These are phyloP conservation scores for Lagenidium sp. DNA, from an alignment of 352 stramenopile genomes.

Conservation along the genomic window DNA sequence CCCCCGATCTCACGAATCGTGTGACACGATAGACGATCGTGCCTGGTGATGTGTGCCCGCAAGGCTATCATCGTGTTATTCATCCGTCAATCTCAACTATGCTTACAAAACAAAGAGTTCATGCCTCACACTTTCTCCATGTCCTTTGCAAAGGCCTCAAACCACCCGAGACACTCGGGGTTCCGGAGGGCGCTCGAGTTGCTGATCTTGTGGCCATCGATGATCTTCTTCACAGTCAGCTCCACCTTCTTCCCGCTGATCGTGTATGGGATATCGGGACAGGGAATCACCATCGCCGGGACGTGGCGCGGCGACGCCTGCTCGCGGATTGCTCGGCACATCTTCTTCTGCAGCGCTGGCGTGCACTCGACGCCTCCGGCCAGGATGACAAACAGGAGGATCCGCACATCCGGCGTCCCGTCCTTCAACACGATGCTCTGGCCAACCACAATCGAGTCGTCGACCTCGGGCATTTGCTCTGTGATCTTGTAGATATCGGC, in stretches of 20 bases:
- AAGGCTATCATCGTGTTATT: too few species aligned
- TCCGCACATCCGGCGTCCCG: constrained; percentile 59
- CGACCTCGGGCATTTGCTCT: constrained; percentile 51
- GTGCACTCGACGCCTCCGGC: constrained; percentile 25
- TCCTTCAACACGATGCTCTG: constrained; percentile 54
- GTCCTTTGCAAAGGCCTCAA: constrained; percentile 31
- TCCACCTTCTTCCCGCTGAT: constrained; percentile 80
- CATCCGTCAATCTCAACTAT: too few species aligned
- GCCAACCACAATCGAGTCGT: constrained; percentile 59
- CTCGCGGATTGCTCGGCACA: constrained; percentile 43
- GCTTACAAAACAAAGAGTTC: not conserved
- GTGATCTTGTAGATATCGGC: constrained; percentile 79
- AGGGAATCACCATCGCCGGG: constrained; percentile 43
- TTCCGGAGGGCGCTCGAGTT: constrained; percentile 65
- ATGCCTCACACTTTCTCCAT: not conserved
- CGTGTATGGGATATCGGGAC: constrained; percentile 67
- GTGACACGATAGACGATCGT: too few species aligned
- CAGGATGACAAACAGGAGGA: constrained; percentile 71
- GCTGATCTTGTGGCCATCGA: constrained; percentile 41
- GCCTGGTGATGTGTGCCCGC: too few species aligned
- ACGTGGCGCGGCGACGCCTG: constrained; percentile 62
- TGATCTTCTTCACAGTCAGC: constrained; percentile 71
- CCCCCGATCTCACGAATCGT: too few species aligned
- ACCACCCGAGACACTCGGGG: constrained; percentile 51
- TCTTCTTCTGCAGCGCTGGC: constrained; percentile 36